Base-by-base conservation (phyloP, 2,329 filamentous ascomycete genomes). In the Cryphonectria nitschkei region DNA sequence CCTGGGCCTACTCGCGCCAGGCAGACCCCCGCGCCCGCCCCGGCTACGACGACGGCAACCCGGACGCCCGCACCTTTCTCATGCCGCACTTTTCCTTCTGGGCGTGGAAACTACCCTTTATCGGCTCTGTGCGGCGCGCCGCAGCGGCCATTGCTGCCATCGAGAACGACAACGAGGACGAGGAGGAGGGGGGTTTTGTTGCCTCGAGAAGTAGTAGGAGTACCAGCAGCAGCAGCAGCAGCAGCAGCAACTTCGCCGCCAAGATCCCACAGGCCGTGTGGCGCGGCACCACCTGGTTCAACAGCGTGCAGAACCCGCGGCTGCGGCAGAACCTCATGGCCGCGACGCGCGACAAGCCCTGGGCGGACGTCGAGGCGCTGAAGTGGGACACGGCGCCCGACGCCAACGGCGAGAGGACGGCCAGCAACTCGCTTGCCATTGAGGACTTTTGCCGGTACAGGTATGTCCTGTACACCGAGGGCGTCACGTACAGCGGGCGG, bases 41-140 rank as follows among this genome's bases (percentile, higher is more conserved):
- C 32, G 73, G 73, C 60, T 69, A 73, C 70, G 29, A 72, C 70
- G 14, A 76, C 54, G 66, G 72, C 64, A 71, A 76, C 71, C 70
- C 73, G 19, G 63, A 75, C 67, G 70, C 73, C 11, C 82, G 82
- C 50, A 80, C 80, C 70, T 88, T 86, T 78, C 76, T 86, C 5
- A 85, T 88, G 79, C 86, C 86, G 70, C 87, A 86, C 79, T 90
- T 86, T 81, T 82, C 81, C 75, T 86, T 84, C 79, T 88, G 84
- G 84, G 82, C 84, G 7, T 88, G 86, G 86, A 79, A 83, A 32
- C 80, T 86, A 62, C 83, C 82, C 68, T 85, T 84, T 80, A 85
- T 84, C 76, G 81, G 81, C 7, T 83, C 83, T 8, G 75, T 86
- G 19, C 73, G 78, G 14, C 78, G 81, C 65, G 84, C 83, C 0